These are phyloP conservation scores for Cladorrhinum sp. DNA, from an alignment of 2,329 filamentous ascomycete genomes.

Conservation along the genomic window DNA sequence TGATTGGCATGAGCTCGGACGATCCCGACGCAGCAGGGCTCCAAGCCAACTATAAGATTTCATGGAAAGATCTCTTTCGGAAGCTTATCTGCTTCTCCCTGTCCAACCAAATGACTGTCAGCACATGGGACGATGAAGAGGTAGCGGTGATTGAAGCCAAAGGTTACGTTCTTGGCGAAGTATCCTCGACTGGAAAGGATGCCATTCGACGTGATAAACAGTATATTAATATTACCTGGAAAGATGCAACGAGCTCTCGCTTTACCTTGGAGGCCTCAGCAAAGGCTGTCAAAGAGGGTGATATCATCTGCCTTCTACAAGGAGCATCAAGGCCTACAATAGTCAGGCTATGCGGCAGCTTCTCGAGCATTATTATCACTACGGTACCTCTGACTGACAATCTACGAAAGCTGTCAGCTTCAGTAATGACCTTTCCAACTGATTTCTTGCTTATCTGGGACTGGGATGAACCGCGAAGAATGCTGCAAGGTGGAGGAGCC, in stretches of 20 bases:
- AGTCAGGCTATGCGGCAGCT: slow-evolving; percentile 5
- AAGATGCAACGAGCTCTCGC: background rate
- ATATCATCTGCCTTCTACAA: slow-evolving; percentile 8
- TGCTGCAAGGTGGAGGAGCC: background rate
- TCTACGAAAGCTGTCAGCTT: background rate
- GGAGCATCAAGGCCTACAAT: slow-evolving; percentile 10
- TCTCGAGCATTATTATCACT: background rate
- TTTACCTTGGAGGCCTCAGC: slow-evolving; percentile 1
- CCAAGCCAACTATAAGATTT: background rate
- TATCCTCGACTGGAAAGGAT: background rate
- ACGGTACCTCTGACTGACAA: background rate
- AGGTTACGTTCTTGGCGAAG: slow-evolving; percentile 7
- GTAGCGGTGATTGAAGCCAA: slow-evolving; percentile 7
- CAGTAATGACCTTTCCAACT: background rate
- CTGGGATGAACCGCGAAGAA: background rate
- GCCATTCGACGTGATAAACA: background rate
- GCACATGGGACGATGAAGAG: background rate
- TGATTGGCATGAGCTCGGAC: slow-evolving; percentile 12
- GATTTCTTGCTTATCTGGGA: slow-evolving; percentile 8
- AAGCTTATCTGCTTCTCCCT: background rate
- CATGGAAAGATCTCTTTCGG: background rate
- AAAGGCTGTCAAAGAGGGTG: slow-evolving; percentile 1
- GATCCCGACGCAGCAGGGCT: background rate
- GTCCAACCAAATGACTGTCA: background rate
- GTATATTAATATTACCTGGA: background rate